Percentiles rank a stretch among this genome's conserved stretches.
phyloP scores from a whole-genome alignment of 108 stramenopile genomes.

The Bacterosira constricta region DNA sequence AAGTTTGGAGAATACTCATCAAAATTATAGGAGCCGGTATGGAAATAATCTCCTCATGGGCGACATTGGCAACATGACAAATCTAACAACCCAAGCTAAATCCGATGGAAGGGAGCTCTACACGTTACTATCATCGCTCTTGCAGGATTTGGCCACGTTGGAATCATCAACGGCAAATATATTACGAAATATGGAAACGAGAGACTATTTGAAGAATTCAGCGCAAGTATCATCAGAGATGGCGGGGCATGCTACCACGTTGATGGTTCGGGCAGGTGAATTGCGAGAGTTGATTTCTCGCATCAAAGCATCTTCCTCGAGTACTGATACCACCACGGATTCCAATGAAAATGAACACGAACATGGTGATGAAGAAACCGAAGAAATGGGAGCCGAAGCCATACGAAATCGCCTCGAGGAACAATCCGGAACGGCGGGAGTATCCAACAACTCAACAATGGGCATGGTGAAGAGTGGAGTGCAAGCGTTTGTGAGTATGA shows the following conservation, averaged over 20 bases:
- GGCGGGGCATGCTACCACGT: slow-evolving; percentile 18
- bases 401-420: slow-evolving; percentile 64
- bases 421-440: slow-evolving; percentile 22
- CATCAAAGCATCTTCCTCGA: slow-evolving; percentile 47
- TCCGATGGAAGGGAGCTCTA: slow-evolving; percentile 61
- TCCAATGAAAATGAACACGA: slow-evolving; percentile 27
- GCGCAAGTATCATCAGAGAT: slow-evolving; percentile 15
- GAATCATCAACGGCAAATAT: slow-evolving; percentile 27
- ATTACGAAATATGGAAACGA: slow-evolving; percentile 15
- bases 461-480: slow-evolving; percentile 28
- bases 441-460: slow-evolving; percentile 14
- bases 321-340: not conserved
- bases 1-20: too few relatives aligned
- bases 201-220: slow-evolving; percentile 9
- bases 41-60: slow-evolving; percentile 78
- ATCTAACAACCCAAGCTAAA: slow-evolving; percentile 52
- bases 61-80: slow-evolving; percentile 77
- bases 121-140: slow-evolving; percentile 39
- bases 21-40: slow-evolving; percentile 31
- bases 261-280: slow-evolving; percentile 53
- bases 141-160: slow-evolving; percentile 54
- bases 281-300: slow-evolving; percentile 56
- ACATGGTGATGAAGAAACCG: slow-evolving; percentile 35
- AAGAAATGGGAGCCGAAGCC: slow-evolving; percentile 52
- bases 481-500: slow-evolving; percentile 42